Conservation (phyloP, 1,284 basidiomycete species). For the Lentinus polychrous region DNA sequence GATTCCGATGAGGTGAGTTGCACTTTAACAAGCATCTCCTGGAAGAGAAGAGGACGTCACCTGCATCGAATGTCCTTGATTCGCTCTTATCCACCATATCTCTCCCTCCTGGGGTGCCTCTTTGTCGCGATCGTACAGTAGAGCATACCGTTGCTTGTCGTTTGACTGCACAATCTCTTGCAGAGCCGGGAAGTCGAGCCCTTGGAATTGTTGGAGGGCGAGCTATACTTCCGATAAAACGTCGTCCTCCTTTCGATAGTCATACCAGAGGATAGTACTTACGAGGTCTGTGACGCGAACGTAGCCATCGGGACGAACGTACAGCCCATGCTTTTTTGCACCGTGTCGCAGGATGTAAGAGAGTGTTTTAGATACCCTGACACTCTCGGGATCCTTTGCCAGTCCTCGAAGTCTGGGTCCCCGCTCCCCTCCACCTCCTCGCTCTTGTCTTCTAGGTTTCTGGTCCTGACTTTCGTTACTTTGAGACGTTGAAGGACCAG, state of each 20-base stretch:
- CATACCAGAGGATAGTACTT: slow-evolving; percentile 25
- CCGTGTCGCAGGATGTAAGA: slow-evolving; percentile 85
- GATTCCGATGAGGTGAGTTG: neutral
- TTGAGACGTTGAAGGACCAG: too few species aligned
- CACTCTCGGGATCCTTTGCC: slow-evolving; percentile 42
- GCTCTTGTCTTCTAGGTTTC: too few species aligned
- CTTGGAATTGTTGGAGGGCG: slow-evolving; percentile 17
- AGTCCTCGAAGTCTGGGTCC: slow-evolving; percentile 37
- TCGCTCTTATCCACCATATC: slow-evolving; percentile 85
- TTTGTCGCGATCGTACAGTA: slow-evolving; percentile 51
- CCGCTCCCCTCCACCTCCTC: too few species aligned
- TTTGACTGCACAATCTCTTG: slow-evolving; percentile 72
- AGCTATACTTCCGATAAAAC: slow-evolving; percentile 3
- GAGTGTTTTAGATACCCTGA: slow-evolving; percentile 68
- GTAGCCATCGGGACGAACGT: slow-evolving; percentile 76
- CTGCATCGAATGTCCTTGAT: slow-evolving; percentile 89
- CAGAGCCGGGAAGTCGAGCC: slow-evolving; percentile 45
- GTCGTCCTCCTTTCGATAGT: neutral
- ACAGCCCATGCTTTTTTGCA: slow-evolving; percentile 66
- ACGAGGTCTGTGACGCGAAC: slow-evolving; percentile 71
- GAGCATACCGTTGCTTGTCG: slow-evolving; percentile 71
- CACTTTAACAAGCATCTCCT: neutral
- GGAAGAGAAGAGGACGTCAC: too few species aligned
- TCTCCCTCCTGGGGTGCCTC: slow-evolving; percentile 17
- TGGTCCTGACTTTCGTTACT: too few species aligned